phyloP scores from a whole-genome alignment of 257 asterid species.

The Pogostemon cablin region DNA sequence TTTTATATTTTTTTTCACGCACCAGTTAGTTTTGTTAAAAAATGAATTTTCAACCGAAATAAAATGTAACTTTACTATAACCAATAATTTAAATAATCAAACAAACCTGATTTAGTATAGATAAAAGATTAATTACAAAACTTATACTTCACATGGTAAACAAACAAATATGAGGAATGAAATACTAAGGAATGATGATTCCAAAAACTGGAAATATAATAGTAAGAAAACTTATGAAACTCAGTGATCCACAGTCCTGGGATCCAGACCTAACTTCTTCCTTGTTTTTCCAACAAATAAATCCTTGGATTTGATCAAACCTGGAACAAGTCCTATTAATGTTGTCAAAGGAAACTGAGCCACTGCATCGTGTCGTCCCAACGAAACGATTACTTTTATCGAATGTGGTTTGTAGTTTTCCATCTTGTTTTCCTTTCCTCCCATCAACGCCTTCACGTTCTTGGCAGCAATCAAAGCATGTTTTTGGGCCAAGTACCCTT shows the following conservation, averaged over 20 bases:
- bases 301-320: conserved; percentile 83
- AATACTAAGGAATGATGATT: neutral
- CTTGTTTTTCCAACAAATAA: conserved; percentile 75
- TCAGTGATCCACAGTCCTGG: conserved; percentile 44
- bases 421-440: conserved; percentile 69
- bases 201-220: neutral
- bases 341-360: conserved; percentile 78
- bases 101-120: too few species aligned
- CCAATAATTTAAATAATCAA: neutral
- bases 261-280: conserved; percentile 70
- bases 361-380: conserved; percentile 85
- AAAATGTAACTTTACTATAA: neutral
- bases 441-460: conserved; percentile 63
- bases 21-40: too few species aligned
- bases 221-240: neutral
- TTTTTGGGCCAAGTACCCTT: conserved; percentile 72
- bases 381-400: conserved; percentile 55
- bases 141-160: neutral
- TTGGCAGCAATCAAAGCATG: conserved; percentile 66
- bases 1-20: too few species aligned
- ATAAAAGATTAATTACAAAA: neutral
- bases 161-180: neutral
- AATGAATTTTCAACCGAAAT: conserved; percentile 8
- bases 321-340: conserved; percentile 68
- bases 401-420: conserved; percentile 59